Evolutionary conservation across 768 basidiomycete species (phyloP).

Genomic region (Mycena floridula): DNA sequence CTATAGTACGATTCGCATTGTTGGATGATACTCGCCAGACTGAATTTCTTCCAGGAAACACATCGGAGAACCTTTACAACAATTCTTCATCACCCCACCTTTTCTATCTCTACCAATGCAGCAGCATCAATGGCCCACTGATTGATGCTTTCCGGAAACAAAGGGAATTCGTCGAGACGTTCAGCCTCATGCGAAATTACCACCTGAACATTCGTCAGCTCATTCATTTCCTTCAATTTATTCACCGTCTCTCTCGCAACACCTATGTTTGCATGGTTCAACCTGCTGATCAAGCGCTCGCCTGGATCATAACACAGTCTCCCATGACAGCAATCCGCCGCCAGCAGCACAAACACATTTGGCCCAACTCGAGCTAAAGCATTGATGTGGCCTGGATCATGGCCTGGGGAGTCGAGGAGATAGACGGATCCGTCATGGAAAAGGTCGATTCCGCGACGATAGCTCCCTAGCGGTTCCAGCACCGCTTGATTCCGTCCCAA

Average conservation of each 20-base stretch:
- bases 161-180: neutral
- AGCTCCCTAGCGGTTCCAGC: neutral
- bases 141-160: neutral
- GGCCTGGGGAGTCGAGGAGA: neutral
- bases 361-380: neutral
- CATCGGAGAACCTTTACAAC: too few relatives aligned
- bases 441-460: neutral
- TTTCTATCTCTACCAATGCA: too few relatives aligned
- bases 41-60: too few relatives aligned
- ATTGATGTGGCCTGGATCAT: neutral
- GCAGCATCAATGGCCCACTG: neutral
- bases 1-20: too few relatives aligned
- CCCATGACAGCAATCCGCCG: neutral
- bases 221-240: neutral
- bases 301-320: neutral
- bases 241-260: neutral
- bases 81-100: too few relatives aligned
- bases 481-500: neutral
- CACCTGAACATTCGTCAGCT: neutral
- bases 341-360: neutral
- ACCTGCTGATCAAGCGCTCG: neutral
- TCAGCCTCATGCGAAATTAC: neutral
- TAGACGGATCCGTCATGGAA: neutral
- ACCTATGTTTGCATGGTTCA: neutral
- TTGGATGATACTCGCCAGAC: too few relatives aligned